Base-by-base conservation (phyloP, 106 monocot species). In the Vanilla planifolia region DNA sequence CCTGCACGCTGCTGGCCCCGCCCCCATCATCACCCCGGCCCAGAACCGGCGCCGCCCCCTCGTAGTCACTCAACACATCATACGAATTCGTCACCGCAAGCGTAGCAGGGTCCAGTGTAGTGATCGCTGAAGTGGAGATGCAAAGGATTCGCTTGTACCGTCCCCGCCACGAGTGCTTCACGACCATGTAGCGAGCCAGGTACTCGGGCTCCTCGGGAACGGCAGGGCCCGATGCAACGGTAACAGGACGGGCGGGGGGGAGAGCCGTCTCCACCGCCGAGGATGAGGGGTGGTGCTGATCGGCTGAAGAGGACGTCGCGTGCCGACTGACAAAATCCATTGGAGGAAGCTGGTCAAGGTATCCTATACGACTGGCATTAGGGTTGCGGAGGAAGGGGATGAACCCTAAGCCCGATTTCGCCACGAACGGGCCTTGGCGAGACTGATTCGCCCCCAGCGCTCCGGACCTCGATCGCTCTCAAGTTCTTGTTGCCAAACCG, bases 251-350 rank as follows among this genome's bases (percentile, higher is more conserved):
- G n/a, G 55, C 36, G 9, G 55, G 61, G 47, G 60, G 72, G n/a
- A n/a, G n/a, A n/a, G n/a, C n/a, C 28, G 23, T 61, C 51, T 58
- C 19, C 57, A 34, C 57, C 35, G 6, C 64, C 27, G 70, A 28
- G 3, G 62, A 48, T 7, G 75, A 67, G 30, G 63, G 57, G 9
- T 51, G 71, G 17, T 51, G 52, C 33, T 44, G 5, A 51, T 17
- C 3, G 50, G 47, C 53, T 29, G 60, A 17, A 5, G 33, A 11
- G 39, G 72, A 25, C 19, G 71, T 65, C 51, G 75, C 67, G 63
- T 84, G 95, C 71, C 95, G 95, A 71, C 80, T 84, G 39, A 72
- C 83, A 76, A 90, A 95, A 65, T 95, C 95, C 95, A 95, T 95
- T 67, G 61, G 10, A 26, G 92, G 70, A 23, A 83, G 71, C n/a